Evolutionary conservation across 805 yeast genomes (phyloP).

Genomic region (Monosporozyma yasuniensis): DNA sequence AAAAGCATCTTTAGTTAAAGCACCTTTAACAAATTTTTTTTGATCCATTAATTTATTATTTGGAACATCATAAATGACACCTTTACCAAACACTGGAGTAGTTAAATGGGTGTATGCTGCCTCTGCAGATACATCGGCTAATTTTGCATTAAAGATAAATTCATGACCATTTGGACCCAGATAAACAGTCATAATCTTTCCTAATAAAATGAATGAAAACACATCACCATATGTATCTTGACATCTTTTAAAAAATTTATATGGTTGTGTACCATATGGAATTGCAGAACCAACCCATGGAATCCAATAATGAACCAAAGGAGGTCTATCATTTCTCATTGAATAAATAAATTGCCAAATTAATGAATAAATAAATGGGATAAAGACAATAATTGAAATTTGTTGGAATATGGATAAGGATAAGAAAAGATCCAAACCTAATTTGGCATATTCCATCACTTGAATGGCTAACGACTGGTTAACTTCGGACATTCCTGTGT

Average conservation of each 20-base stretch:
- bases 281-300: constrained; percentile 96
- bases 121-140: constrained; percentile 87
- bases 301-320: constrained; percentile 82
- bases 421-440: constrained; percentile 15
- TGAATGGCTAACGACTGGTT: background rate
- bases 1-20: constrained; percentile 80
- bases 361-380: constrained; percentile 57
- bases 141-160: constrained; percentile 83
- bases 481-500: background rate
- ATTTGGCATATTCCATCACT: background rate
- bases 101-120: constrained; percentile 93
- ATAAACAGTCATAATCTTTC: constrained; percentile 89
- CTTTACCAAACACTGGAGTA: constrained; percentile 98
- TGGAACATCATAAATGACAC: constrained; percentile 95
- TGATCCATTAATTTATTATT: constrained; percentile 94
- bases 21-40: constrained; percentile 89
- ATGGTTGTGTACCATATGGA: constrained; percentile 86
- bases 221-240: constrained; percentile 85
- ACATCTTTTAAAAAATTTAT: constrained; percentile 73
- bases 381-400: constrained; percentile 26
- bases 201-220: constrained; percentile 81
- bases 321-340: constrained; percentile 74
- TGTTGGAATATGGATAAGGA: constrained; percentile 32
- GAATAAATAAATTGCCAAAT: constrained; percentile 61
- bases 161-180: constrained; percentile 98